Evolutionary conservation across 176 grass and related monocot genomes (phyloP), one percentile per base, ranked within the genome.

Genomic region (Echinochloa phyllopogon): DNA sequence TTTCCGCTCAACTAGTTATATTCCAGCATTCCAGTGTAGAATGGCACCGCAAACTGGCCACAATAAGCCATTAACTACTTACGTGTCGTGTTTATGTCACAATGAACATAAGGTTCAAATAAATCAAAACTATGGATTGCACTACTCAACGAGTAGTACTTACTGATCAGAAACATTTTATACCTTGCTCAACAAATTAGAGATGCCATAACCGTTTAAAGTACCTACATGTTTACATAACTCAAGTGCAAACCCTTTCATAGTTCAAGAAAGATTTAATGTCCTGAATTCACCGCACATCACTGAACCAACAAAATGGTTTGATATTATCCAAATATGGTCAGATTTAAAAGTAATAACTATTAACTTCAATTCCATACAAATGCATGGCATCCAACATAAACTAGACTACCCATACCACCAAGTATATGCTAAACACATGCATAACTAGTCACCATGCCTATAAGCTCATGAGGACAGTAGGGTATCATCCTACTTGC

Each of bases 361-460:
- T 52, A 66, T 36, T 63, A 78, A 62, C 48, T 58, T 77, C 13
- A 65, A 29, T 18, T 25, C 72, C 36, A 85, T 75, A 43, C 11
- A 53, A 53, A 50, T 21, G 37, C 48, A 55, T 68, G 7, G 55
- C 18, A 67, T 67, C 62, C 2, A 18, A 42, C n/a, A 61, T n/a
- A 77, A 41, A 77, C 52, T 38, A 59, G 13, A 47, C 43, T 78
- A 75, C 41, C 23, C 14, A 61, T 33, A 63, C n/a, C 57, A 43
- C 56, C 56, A 17, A 44, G n/a, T 61, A 60, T 57, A 60, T 77
- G 21, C 75, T 29, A 29, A 44, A 45, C 56, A 64, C 23, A 65
- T 79, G 36, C 41, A 48, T 48, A 42, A 65, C 58, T 79, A 47
- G 23, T 79, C 41, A 45, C 20, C 12, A 33, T 3, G 27, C 40